These are phyloP conservation scores for Plantago major DNA, from an alignment of 257 asterid genomes.

Conservation along the genomic window DNA sequence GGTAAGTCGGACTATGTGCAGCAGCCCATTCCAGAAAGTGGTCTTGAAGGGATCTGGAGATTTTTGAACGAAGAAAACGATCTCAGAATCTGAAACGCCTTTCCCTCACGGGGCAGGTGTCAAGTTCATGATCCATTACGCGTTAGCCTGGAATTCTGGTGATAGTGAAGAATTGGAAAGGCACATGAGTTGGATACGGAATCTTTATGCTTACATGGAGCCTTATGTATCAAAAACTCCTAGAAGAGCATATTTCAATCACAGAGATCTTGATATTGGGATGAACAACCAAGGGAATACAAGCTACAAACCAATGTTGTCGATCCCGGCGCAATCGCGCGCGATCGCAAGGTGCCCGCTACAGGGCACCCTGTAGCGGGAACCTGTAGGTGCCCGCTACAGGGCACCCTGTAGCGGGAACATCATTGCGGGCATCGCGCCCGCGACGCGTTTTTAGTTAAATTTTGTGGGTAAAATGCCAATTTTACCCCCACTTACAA, in stretches of 20 bases:
- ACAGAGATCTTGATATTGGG: slow-evolving; percentile 1
- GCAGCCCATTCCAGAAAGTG: background rate
- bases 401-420: too few relatives aligned
- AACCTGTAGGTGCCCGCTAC: too few relatives aligned
- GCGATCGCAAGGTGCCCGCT: too few relatives aligned
- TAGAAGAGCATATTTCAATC: background rate
- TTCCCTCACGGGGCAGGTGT: slow-evolving; percentile 7
- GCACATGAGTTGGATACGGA: slow-evolving; percentile 1
- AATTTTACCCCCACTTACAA: too few relatives aligned
- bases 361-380: too few relatives aligned
- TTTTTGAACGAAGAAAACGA: background rate
- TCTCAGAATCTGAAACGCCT: background rate
- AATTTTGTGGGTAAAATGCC: too few relatives aligned
- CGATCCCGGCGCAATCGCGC: too few relatives aligned
- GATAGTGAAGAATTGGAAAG: background rate
- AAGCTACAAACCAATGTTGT: too few relatives aligned
- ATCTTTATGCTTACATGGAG: slow-evolving; percentile 4
- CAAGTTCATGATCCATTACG: background rate
- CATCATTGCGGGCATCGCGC: too few relatives aligned
- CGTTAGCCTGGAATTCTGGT: background rate
- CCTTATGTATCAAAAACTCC: slow-evolving; percentile 8
- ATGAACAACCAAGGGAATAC: slow-evolving; percentile 1
- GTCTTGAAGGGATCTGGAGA: slow-evolving; percentile 17
- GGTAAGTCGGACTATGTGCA: slow-evolving; percentile 14
- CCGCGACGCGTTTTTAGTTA: too few relatives aligned